Base-by-base conservation (phyloP, 2,329 filamentous ascomycete genomes). In the Diaporthe caulivora region DNA sequence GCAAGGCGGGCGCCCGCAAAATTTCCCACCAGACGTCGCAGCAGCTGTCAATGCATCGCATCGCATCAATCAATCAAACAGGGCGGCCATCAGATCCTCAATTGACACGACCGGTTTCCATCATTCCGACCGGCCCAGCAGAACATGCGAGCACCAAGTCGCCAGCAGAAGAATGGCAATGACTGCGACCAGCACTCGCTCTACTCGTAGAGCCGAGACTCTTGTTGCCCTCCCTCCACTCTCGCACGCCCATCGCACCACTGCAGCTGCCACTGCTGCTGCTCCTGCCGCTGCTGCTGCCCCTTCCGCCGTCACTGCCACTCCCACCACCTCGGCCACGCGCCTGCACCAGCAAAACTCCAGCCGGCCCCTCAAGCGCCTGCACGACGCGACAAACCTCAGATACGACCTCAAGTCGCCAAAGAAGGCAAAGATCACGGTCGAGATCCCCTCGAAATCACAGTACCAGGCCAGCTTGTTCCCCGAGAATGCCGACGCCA, bases 151-250 rank as follows among this genome's bases (percentile, higher is more conserved):
- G 71, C 71, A 60, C 65, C 68, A 62, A 49, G 72, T 65, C 37
- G 69, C 53, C 68, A 64, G 65, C 70, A 72, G 65, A 54, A 60
- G 69, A 71, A 75, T 75, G 74, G 74, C 74, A 73, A 75, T 75
- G 74, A 75, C 74, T 70, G 74, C 74, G 73, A 74, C 74, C 58
- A 75, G 72, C 70, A 75, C 74, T 74, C 74, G 74, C 74, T 75
- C 74, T 72, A 75, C 74, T 67, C 72, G 74, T 64, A 74, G 74
- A 70, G 72, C 74, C 65, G 74, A 75, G 72, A 71, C 72, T 68
- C 71, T 74, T 17, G 70, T 72, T 70, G 72, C 71, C 74, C 72
- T 71, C 51, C 72, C 67, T 71, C 55, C 69, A 71, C 69, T 53
- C 18, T 40, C 69, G 49, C 72, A 62, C 70, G 72, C 70, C 58